These are phyloP conservation scores for Pedinophyceae sp. DNA, from an alignment of 139 green algal genomes.

Conservation along the genomic window DNA sequence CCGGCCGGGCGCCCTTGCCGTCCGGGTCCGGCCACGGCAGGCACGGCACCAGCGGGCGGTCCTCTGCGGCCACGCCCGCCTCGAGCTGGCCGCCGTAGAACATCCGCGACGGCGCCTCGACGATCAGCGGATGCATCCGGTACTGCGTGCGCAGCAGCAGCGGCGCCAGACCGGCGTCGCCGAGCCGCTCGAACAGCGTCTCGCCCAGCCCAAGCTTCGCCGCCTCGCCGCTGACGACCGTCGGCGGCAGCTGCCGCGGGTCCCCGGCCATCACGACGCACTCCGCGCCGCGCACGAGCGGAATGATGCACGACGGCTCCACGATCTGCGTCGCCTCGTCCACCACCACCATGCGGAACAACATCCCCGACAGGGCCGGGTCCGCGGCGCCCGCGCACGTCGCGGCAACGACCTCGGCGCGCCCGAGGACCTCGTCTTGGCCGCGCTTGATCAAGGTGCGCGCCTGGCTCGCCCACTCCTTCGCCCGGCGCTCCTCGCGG, in stretches of 20 bases:
- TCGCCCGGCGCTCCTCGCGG: too few relatives aligned
- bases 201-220: slow-evolving; percentile 32
- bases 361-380: slow-evolving; percentile 7
- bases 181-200: slow-evolving; percentile 69
- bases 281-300: slow-evolving; percentile 9
- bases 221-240: slow-evolving; percentile 45
- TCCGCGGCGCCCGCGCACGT: slow-evolving; percentile 22
- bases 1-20: not conserved
- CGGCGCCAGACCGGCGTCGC: slow-evolving; percentile 34
- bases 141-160: slow-evolving; percentile 86
- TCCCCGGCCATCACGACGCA: slow-evolving; percentile 82
- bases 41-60: slow-evolving; percentile 15
- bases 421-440: not conserved
- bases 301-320: slow-evolving; percentile 18
- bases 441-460: too few relatives aligned
- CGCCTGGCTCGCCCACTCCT: too few relatives aligned
- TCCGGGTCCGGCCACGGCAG: slow-evolving; percentile 26
- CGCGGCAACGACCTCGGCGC: slow-evolving; percentile 16
- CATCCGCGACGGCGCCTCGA: slow-evolving; percentile 20
- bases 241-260: slow-evolving; percentile 75
- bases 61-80: slow-evolving; percentile 10
- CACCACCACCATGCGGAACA: slow-evolving; percentile 69
- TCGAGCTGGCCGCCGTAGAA: slow-evolving; percentile 45
- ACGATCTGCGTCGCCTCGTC: slow-evolving; percentile 78
- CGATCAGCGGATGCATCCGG: slow-evolving; percentile 69